Evolutionary conservation across 768 basidiomycete species (phyloP).

Genomic region (Collybia sp.): DNA sequence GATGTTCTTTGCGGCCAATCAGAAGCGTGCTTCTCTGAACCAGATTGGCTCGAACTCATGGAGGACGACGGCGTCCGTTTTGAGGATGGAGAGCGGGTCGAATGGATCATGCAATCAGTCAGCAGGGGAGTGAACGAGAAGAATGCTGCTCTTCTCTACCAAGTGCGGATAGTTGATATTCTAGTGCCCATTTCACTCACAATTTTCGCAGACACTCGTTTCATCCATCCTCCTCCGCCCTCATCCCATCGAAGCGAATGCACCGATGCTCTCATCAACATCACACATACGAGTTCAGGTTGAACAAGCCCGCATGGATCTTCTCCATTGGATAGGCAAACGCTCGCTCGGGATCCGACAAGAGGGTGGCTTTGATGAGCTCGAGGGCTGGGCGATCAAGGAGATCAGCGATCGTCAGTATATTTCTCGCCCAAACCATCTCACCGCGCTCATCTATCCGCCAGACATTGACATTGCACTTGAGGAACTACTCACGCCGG

Average conservation of each 20-base stretch:
- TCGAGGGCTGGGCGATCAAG: constrained; percentile 87
- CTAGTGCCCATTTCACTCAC: background rate
- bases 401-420: constrained; percentile 80
- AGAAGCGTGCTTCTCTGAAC: constrained; percentile 59
- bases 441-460: background rate
- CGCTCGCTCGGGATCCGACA: constrained; percentile 75
- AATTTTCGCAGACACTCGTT: constrained; percentile 55
- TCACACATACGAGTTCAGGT: constrained; percentile 69
- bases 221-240: constrained; percentile 67
- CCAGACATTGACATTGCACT: constrained; percentile 77
- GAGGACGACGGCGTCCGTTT: constrained; percentile 69
- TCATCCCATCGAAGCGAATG: constrained; percentile 50
- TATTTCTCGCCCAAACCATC: constrained; percentile 2
- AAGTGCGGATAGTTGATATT: constrained; percentile 30
- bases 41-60: constrained; percentile 74
- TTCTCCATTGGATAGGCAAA: constrained; percentile 71
- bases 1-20: constrained; percentile 55
- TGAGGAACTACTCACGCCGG: constrained; percentile 63
- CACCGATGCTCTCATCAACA: constrained; percentile 63
- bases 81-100: constrained; percentile 75
- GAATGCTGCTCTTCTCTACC: constrained; percentile 70
- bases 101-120: constrained; percentile 67
- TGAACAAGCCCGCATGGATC: constrained; percentile 63
- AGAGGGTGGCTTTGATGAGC: constrained; percentile 71
- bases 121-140: constrained; percentile 58